These are phyloP conservation scores for Penicillium paradoxum DNA, from an alignment of 495 filamentous ascomycete genomes.

Conservation along the genomic window DNA sequence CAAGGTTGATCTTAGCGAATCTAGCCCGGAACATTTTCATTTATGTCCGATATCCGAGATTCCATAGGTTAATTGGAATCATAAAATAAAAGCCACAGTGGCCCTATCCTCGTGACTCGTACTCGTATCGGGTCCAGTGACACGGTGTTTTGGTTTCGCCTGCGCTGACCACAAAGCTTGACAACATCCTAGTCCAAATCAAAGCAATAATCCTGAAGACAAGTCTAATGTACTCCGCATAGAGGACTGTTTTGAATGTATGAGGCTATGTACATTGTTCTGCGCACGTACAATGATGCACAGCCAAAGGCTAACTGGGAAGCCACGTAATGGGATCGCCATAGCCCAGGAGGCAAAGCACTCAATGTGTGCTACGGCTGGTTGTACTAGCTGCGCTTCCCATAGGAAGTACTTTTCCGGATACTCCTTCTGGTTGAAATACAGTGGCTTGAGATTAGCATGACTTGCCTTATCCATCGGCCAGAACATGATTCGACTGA, in stretches of 20 bases:
- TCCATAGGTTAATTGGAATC: background rate
- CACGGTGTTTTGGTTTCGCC: slow-evolving; percentile 18
- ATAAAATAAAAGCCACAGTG: slow-evolving; percentile 18
- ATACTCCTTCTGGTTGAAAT: background rate
- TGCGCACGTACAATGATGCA: background rate
- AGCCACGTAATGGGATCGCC: slow-evolving; percentile 4
- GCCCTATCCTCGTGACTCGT: slow-evolving; percentile 23
- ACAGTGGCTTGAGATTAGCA: background rate
- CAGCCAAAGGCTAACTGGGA: too few species aligned
- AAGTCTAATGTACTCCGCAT: background rate
- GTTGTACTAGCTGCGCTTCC: background rate
- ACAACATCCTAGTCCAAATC: slow-evolving; percentile 7
- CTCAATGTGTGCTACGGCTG: background rate
- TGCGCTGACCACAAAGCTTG: slow-evolving; percentile 20
- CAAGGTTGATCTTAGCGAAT: slow-evolving; percentile 8
- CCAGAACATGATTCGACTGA: background rate
- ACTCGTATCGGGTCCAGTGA: slow-evolving; percentile 24
- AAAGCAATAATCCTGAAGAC: background rate
- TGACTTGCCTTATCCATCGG: background rate
- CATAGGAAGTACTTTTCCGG: too few species aligned
- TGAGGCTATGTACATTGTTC: background rate
- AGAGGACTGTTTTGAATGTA: background rate
- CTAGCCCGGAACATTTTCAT: slow-evolving; percentile 1
- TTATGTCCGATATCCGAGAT: slow-evolving; percentile 9
- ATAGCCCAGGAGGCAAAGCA: background rate